Base-by-base conservation (phyloP, 1,139 yeast species). In the Saccharomycopsis crataegensis region DNA sequence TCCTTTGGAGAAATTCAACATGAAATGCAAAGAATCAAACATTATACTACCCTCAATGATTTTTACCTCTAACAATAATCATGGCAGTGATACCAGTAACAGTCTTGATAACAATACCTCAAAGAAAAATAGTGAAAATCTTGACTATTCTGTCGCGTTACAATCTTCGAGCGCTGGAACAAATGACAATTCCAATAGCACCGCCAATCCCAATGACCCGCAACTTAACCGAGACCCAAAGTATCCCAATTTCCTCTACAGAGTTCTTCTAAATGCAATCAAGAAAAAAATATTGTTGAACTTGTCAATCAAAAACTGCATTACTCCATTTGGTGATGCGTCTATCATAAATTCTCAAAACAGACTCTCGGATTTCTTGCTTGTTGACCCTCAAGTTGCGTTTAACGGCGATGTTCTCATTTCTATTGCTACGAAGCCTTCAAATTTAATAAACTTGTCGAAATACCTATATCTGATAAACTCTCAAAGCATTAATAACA, bases 271-370 rank as follows among this genome's bases (percentile, higher is more conserved):
- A 49, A 57, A 40, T 28, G 46, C 91, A 0, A 72, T 83, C 38
- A 77, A 82, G 62, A 78, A 82, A 56, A 68, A 79, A 65, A 67
- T 83, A 0, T 67, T 78, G 48, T 73, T 70, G 59, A 78, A 73
- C 58, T 67, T 79, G 43, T 75, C 79, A 0, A 61, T 70, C 6
- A 62, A 69, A 17, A 71, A 71, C 8, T 65, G 70, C 11, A 63
- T 80, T 16, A 65, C 72, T 46, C 73, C 80, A 33, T 78, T 83
- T 68, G 86, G 86, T 0, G 81, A 79, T 62, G 77, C 81, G 22
- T 59, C 73, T 4, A 58, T 65, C 2, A 60, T 67, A 1, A 55
- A 58, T n/a, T 42, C 50, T 8, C 43, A 47, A 16, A 8, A 57
- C 63, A 9, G 52, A 59, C 12, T 61, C 60, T 45, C 61, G 58